Evolutionary conservation across 768 basidiomycete species (phyloP), one percentile per base, ranked within the genome.

Genomic region (Suillus spraguei): DNA sequence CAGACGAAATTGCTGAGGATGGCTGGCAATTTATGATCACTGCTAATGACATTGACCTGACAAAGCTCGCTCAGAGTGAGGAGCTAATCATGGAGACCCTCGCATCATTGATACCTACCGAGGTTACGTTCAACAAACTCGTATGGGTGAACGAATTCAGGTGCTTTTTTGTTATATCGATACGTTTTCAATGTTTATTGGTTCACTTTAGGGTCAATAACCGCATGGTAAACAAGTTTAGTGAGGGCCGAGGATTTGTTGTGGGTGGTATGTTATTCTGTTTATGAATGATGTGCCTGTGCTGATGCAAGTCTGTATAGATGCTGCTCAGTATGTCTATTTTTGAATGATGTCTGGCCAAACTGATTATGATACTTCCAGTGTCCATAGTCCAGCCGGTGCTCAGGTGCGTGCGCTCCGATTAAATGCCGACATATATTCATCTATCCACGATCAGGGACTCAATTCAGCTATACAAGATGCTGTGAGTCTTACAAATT

Each of bases 11-110:
- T 0, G 68, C 54, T 2, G 66, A 66, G 5, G 74, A 72, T 55
- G 72, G 71, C 8, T 71, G 65, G 58, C 70, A 66, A n/a, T 55
- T 69, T 24, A 0, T 73, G 1, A 22, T 72, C 8, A 20, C 22
- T 4, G 41, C 39, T 22, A 62, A 50, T 41, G 50, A 61, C 0
- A 14, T 64, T 16, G 67, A 71, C 1, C 56, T 69, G 8, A 63
- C 62, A 9, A 47, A 71, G 10, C 14, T 75, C 50, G 50, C 68
- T 5, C 59, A 54, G 3, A 68, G 73, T 24, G 47, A 68, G 28
- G 68, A 76, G 32, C 64, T 70, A n/a, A 61, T 81, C 47, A 62
- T 77, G 7, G 63, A 74, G 36, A 63, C 47, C 28, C 73, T 81
- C 44, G 61, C 66, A 33, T 50, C 63, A 2, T 3, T 33, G 41